These are phyloP conservation scores for Batkoa obscura DNA, from an alignment of 371 early-diverging fungal genomes.

Conservation along the genomic window DNA sequence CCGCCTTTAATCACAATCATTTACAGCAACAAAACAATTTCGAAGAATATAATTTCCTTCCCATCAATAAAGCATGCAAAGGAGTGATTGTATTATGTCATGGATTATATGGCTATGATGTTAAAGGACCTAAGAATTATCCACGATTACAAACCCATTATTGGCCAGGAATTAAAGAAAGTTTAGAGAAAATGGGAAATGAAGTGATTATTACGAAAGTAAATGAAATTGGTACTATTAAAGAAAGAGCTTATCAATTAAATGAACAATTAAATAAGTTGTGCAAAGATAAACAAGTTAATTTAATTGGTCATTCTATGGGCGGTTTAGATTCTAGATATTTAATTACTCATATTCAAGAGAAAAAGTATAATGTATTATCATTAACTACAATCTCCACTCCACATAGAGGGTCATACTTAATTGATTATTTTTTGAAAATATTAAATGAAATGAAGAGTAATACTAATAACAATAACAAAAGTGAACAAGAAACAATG, in stretches of 20 bases:
- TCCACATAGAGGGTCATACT: conserved; percentile 76
- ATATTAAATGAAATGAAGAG: conserved; percentile 9
- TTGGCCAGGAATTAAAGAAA: conserved; percentile 72
- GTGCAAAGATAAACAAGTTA: not conserved
- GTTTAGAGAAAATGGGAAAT: conserved; percentile 57
- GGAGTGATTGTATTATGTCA: conserved; percentile 1
- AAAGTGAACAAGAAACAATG: not conserved
- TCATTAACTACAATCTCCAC: conserved; percentile 76
- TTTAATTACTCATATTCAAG: conserved; percentile 50
- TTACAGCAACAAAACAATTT: no score
- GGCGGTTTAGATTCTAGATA: conserved; percentile 71
- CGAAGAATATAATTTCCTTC: no score
- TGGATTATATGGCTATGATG: conserved; percentile 5
- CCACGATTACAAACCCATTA: conserved; percentile 72
- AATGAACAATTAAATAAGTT: conserved; percentile 13
- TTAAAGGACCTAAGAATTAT: conserved; percentile 27
- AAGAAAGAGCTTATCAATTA: conserved; percentile 55
- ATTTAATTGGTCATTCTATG: conserved; percentile 23
- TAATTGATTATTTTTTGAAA: conserved; percentile 76
- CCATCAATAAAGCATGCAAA: no score
- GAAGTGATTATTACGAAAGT: conserved; percentile 68
- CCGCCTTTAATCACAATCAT: no score
- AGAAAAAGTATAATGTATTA: conserved; percentile 33
- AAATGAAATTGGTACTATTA: conserved; percentile 29
- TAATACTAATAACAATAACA: not conserved